These are phyloP conservation scores for Fusarium equiseti DNA, from an alignment of 2,329 filamentous ascomycete genomes.

Conservation along the genomic window DNA sequence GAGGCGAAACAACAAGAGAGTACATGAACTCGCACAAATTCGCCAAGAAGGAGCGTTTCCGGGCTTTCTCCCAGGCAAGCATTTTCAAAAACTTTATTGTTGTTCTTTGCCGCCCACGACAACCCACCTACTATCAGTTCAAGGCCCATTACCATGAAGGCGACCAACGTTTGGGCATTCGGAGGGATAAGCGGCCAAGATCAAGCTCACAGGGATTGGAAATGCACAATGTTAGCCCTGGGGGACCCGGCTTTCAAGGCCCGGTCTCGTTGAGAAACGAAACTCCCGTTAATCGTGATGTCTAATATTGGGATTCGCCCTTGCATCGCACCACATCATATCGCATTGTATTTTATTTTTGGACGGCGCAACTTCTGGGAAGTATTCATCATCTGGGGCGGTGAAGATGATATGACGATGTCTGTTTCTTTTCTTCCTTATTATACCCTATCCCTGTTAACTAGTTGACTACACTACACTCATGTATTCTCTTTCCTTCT, in stretches of 20 bases:
- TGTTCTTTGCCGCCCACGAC: constrained; percentile 84
- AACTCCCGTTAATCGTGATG: constrained; percentile 37
- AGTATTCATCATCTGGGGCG: constrained; percentile 39
- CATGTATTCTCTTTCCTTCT: constrained; percentile 27
- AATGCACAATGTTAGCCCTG: constrained; percentile 74
- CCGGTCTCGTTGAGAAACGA: constrained; percentile 60
- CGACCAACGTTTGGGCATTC: constrained; percentile 82
- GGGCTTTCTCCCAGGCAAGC: constrained; percentile 86
- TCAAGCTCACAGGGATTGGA: constrained; percentile 78
- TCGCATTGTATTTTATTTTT: constrained; percentile 11
- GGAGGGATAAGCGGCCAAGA: constrained; percentile 54
- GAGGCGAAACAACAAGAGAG: constrained; percentile 95
- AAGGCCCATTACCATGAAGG: constrained; percentile 81
- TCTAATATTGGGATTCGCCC: constrained; percentile 8
- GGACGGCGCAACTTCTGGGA: constrained; percentile 44
- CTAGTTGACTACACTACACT: constrained; percentile 28
- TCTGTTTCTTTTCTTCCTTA: constrained; percentile 38
- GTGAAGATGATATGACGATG: constrained; percentile 40
- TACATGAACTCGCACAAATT: constrained; percentile 98
- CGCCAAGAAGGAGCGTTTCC: constrained; percentile 87
- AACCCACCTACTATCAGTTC: constrained; percentile 90
- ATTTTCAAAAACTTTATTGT: constrained; percentile 82
- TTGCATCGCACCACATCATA: constrained; percentile 3
- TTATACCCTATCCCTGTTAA: constrained; percentile 40
- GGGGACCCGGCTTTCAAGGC: constrained; percentile 64